Evolutionary conservation across 306 rosid genomes (phyloP).

Genomic region (Medicago lupulina): DNA sequence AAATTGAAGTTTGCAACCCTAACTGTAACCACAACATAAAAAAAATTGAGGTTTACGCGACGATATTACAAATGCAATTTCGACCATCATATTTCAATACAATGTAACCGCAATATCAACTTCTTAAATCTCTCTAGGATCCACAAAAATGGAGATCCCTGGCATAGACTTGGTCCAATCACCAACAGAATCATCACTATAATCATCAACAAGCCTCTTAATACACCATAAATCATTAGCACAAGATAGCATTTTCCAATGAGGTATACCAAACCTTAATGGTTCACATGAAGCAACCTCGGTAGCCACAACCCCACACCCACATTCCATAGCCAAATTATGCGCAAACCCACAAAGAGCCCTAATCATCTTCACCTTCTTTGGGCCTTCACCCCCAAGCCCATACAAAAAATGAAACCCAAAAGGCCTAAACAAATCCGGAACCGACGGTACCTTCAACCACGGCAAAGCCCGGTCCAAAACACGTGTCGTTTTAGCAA

Average conservation of each 20-base stretch:
- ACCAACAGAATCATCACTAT: constrained; percentile 85
- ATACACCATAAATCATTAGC: constrained; percentile 89
- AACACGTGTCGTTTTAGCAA: constrained; percentile 69
- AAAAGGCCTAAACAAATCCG: constrained; percentile 77
- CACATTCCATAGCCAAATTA: constrained; percentile 72
- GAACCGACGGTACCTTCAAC: constrained; percentile 76
- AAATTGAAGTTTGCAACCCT: not conserved
- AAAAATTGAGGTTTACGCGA: not conserved
- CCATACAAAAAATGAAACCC: constrained; percentile 86
- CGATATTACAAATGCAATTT: no score
- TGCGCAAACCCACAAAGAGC: constrained; percentile 75
- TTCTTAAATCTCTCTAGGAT: constrained; percentile 84
- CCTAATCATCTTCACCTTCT: constrained; percentile 60
- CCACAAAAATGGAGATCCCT: constrained; percentile 83
- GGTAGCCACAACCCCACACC: constrained; percentile 82
- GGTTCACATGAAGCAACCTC: constrained; percentile 79
- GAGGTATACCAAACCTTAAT: constrained; percentile 67
- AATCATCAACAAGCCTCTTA: constrained; percentile 79
- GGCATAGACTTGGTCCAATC: constrained; percentile 95
- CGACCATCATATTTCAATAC: no score
- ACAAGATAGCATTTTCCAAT: constrained; percentile 87
- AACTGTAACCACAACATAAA: not conserved
- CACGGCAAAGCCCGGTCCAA: constrained; percentile 83
- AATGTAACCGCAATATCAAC: no score
- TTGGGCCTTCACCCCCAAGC: constrained; percentile 80